Conservation (phyloP, 306 rosid genomes). For the Quercus engelmannii region DNA sequence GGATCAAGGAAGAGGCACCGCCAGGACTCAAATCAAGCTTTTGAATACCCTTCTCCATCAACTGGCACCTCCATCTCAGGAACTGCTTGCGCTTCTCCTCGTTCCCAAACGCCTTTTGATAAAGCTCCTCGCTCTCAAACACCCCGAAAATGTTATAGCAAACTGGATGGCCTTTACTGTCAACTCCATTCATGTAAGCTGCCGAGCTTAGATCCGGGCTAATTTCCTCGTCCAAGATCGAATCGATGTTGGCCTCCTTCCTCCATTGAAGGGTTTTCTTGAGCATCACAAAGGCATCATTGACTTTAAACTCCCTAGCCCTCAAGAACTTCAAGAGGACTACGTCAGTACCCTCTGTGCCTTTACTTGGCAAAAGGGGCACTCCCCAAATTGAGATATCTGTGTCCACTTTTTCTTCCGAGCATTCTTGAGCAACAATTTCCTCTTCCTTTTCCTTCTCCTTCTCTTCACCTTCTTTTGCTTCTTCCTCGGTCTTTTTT, state of each 20-base stretch:
- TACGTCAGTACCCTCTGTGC: slow-evolving; percentile 65
- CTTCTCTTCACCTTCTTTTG: neutral
- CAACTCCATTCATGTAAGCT: slow-evolving; percentile 54
- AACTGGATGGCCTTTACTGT: slow-evolving; percentile 68
- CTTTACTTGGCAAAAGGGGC: slow-evolving; percentile 46
- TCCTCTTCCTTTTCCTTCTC: neutral
- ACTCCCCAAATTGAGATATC: slow-evolving; percentile 77
- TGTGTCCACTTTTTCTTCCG: slow-evolving; percentile 6
- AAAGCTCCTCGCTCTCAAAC: slow-evolving; percentile 62
- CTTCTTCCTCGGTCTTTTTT: slow-evolving; percentile 10
- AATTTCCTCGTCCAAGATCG: slow-evolving; percentile 51
- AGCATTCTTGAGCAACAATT: neutral
- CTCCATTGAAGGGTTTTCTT: slow-evolving; percentile 71
- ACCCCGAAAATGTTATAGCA: slow-evolving; percentile 85
- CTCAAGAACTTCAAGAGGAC: slow-evolving; percentile 71
- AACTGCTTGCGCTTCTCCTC: slow-evolving; percentile 75
- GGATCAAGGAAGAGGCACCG: slow-evolving; percentile 60
- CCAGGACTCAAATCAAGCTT: slow-evolving; percentile 55
- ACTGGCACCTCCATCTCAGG: slow-evolving; percentile 80
- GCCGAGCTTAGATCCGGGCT: slow-evolving; percentile 59
- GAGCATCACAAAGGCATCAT: slow-evolving; percentile 65
- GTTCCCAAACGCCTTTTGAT: slow-evolving; percentile 62
- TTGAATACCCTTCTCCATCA: slow-evolving; percentile 71
- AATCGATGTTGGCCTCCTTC: slow-evolving; percentile 59
- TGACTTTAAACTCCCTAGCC: slow-evolving; percentile 86